Evolutionary conservation across 805 yeast species (phyloP), one percentile per base, ranked within the genome.

Genomic region (Cyberlindnera maritima): DNA sequence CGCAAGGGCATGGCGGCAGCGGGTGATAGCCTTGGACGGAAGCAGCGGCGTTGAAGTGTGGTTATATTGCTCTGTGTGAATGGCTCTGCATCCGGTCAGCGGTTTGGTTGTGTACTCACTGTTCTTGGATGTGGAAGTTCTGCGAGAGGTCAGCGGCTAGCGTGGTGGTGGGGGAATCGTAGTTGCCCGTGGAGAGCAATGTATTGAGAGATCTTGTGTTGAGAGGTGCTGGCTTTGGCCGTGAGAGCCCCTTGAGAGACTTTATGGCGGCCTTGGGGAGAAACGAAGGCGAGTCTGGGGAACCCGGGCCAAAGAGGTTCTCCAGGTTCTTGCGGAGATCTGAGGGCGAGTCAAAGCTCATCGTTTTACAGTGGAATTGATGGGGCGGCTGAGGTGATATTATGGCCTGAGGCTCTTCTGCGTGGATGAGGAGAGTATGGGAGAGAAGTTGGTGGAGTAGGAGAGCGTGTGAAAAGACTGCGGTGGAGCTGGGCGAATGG

Each of bases 131-230:
- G 49, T 67, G 72, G 52, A 69, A 68, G 54, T 69, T 69, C 29
- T 66, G 59, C 11, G 66, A 57, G 26, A 69, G 58, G 46, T 69
- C 71, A 25, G 69, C 72, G 4, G 71, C 70, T 21, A 69, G 53
- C 1, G 61, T 64, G 0, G 71, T 59, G 4, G 71, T 62, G 10
- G 78, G 76, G 2, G 73, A 64, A 46, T 39, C 64, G 57, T 39
- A 61, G 55, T n/a, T 63, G 46, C 14, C 8, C 2, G 15, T 61
- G 51, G 44, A 39, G 8, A 15, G 12, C 21, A 53, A 42, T 35
- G 50, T 17, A 51, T 48, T 15, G 48, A 53, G 28, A 43, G 45
- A 36, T 54, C 49, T 25, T 37, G 26, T 17, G 39, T 39, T 23
- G 29, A 41, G 44, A 13, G 56, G 45, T 14, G 41, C 39, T 15